Evolutionary conservation across 257 asterid genomes (phyloP), one percentile per base, ranked within the genome.

Genomic region (Jasminum sambac): DNA sequence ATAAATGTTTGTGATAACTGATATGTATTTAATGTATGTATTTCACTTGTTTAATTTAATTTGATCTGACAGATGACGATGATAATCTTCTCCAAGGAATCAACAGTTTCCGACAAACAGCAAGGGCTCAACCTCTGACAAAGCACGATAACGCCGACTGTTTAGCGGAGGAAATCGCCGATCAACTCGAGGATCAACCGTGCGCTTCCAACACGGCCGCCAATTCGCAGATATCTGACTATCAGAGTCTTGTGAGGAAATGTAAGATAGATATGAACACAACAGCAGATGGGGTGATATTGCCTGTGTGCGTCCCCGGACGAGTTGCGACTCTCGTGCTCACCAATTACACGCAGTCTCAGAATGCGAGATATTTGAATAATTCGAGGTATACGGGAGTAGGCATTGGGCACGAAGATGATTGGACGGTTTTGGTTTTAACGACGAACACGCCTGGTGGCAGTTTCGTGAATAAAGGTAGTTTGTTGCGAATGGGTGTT

Each of bases 361-460:
- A 9, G 2, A 79, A 84, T 41, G 57, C 92, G 0, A 61, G 68
- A n/a, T 88, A 77, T 42, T 71, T 89, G 67, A 92, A 89, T 41
- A 75, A 68, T 70, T 79, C 96, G 0, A 76, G 69, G 81, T 89
- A 74, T 8, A 85, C 84, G 0, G 98, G 96, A 0, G 88, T 73
- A 0, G 96, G 98, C 5, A 69, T 92, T 2, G 96, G 90, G 5
- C 72, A 75, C 0, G 96, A 89, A 9, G 84, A 88, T 4, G 91
- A 89, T 37, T 92, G 96, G 98, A 92, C 96, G 0, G 89, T 89
- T 2, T 21, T 92, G 5, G 91, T 92, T 36, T 57, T 92, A 64
- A 80, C 96, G 1, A 89, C 96, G 0, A 83, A 66, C 71, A 85
- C 91, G 0, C 79, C 62, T 0, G 94, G 78, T 2, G 98, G 96